phyloP scores from a whole-genome alignment of 768 basidiomycete species.

The Mycena metata region DNA sequence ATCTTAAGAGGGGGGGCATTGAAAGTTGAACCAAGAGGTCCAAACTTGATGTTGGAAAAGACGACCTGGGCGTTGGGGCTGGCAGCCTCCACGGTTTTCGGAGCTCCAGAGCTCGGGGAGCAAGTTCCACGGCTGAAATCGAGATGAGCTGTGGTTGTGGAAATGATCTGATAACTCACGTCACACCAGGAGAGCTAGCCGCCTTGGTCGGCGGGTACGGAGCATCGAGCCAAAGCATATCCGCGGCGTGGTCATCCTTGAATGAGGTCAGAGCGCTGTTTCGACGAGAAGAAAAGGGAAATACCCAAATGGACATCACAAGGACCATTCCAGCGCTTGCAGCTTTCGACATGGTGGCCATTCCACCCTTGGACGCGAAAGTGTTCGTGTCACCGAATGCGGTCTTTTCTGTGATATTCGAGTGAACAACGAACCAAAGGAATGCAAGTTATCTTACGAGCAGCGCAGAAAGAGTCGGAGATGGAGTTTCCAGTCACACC shows the following conservation, averaged over 20 bases:
- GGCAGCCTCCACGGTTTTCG: background rate
- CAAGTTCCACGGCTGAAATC: slow-evolving; percentile 25
- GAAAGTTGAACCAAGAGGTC: slow-evolving; percentile 22
- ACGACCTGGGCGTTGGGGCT: slow-evolving; percentile 22
- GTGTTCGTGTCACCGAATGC: slow-evolving; percentile 55
- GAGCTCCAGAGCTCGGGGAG: slow-evolving; percentile 12
- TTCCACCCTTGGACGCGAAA: slow-evolving; percentile 51
- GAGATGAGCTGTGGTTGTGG: background rate
- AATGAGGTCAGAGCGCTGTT: background rate
- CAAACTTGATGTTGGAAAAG: slow-evolving; percentile 26
- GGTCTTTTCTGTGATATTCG: slow-evolving; percentile 37
- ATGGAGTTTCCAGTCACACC: slow-evolving; percentile 50
- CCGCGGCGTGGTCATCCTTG: too few relatives aligned
- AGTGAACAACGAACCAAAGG: background rate
- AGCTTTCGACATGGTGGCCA: slow-evolving; percentile 35
- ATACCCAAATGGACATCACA: slow-evolving; percentile 23
- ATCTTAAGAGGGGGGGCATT: too few relatives aligned
- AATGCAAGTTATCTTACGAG: slow-evolving; percentile 32
- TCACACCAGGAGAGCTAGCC: too few relatives aligned
- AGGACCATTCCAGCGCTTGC: slow-evolving; percentile 20
- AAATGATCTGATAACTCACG: background rate
- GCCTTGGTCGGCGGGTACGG: slow-evolving; percentile 5
- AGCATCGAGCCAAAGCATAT: slow-evolving; percentile 3
- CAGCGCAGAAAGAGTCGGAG: slow-evolving; percentile 56
- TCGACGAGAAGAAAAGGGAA: slow-evolving; percentile 24